Percentiles rank a stretch among this genome's conserved stretches.
phyloP scores from a whole-genome alignment of 164 flowering plant genomes.

The Vitis labrusca region DNA sequence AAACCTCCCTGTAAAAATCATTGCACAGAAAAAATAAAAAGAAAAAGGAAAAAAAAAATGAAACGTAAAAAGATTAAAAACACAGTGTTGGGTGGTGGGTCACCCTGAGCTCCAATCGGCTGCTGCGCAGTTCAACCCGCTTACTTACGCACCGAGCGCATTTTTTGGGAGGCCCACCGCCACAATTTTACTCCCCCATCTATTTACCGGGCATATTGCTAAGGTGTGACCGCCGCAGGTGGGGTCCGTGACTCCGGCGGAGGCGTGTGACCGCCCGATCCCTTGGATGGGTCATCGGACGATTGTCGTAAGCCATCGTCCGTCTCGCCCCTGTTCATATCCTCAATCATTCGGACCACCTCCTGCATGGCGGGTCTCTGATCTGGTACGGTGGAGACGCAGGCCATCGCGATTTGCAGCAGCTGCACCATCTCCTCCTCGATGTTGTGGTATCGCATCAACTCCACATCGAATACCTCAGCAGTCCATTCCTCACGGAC shows the following conservation, averaged over 20 bases:
- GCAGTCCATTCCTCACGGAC: conserved; percentile 99
- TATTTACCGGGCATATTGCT: not conserved
- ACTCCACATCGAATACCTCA: conserved; percentile 92
- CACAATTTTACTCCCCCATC: conserved; percentile 3
- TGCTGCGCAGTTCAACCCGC: conserved; percentile 8
- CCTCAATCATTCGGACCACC: conserved; percentile 84
- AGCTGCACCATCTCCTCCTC: conserved; percentile 99
- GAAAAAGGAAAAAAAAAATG: conserved; percentile 8
- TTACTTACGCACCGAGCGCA: conserved; percentile 14
- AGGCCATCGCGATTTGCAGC: conserved; percentile 89
- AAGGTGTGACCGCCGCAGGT: conserved; percentile 48
- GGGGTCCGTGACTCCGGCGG: conserved; percentile 55
- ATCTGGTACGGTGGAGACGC: conserved; percentile 84
- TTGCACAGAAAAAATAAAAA: conserved; percentile 6
- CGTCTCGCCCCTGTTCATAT: conserved; percentile 61
- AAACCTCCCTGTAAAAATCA: conserved; percentile 18
- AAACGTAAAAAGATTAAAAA: conserved; percentile 3
- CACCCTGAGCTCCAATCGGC: not conserved
- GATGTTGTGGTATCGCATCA: conserved; percentile 75
- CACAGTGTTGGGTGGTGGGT: not conserved
- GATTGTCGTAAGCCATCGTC: conserved; percentile 76
- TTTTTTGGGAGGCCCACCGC: not conserved
- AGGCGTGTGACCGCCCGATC: conserved; percentile 77
- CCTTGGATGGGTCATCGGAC: conserved; percentile 81
- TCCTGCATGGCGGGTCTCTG: conserved; percentile 76